Evolutionary conservation across 1,284 basidiomycete species (phyloP).

Genomic region (Inonotus obliquus): DNA sequence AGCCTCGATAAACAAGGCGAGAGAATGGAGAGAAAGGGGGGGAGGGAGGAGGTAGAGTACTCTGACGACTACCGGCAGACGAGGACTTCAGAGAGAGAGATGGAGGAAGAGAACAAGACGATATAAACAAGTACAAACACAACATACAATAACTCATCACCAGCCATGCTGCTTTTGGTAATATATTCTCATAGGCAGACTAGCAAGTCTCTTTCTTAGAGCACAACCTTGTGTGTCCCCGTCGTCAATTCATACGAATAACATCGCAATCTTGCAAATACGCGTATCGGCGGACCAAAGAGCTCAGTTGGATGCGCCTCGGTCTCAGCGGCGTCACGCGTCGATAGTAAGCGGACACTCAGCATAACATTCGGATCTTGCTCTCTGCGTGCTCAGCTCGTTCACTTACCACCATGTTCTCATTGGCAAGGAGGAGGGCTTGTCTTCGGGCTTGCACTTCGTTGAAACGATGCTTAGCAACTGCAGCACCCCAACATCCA

Average conservation of each 20-base stretch:
- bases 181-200: slow-evolving; percentile 6
- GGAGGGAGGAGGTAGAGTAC: neutral
- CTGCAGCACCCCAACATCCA: slow-evolving; percentile 14
- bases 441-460: neutral
- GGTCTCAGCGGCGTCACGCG: neutral
- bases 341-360: neutral
- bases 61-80: neutral
- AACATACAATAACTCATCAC: neutral
- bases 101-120: slow-evolving; percentile 2
- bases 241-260: neutral
- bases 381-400: neutral
- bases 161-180: slow-evolving; percentile 3
- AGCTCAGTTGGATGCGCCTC: neutral
- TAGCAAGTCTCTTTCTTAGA: too few species aligned
- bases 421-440: neutral
- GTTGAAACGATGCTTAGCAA: slow-evolving; percentile 7
- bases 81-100: slow-evolving; percentile 1
- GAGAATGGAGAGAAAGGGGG: slow-evolving; percentile 7
- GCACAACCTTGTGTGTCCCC: too few species aligned
- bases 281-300: too few species aligned
- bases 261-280: neutral
- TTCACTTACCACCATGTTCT: neutral
- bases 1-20: slow-evolving; percentile 14
- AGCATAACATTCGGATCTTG: too few species aligned
- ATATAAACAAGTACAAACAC: neutral